Base-by-base conservation (phyloP, 2,329 filamentous ascomycete genomes). In the Teratosphaeria gauchensis region DNA sequence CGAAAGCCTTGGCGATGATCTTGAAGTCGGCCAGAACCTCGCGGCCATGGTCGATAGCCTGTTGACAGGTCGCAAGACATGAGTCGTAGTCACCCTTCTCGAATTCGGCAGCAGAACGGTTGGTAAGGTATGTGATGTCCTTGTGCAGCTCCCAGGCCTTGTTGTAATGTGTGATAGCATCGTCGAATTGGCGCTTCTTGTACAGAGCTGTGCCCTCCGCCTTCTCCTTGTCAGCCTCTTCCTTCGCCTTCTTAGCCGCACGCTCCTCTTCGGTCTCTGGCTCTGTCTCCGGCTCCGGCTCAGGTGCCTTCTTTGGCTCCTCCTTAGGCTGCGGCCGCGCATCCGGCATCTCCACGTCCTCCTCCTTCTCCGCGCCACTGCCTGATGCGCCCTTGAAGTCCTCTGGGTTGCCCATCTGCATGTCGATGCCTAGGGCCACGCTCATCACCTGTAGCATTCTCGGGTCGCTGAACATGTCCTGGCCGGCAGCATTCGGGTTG, bases 61-160 rank as follows among this genome's bases (percentile, higher is more conserved):
- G 85, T 68, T 89, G 85, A 78, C 94, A 99, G 16, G 86, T 79
- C 68, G 95, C 89, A 64, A 99, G 91, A 65, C 88, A 86, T 59
- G 86, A 88, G 69, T 95, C 83, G 74, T 89, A 95, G 72, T 97
- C 94, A 59, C 91, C 92, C 81, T 97, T 96, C 75, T 99, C 94
- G 68, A 92, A 97, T 70, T 95, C 85, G 61, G 92, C 94, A 3
- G 94, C 94, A 61, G 91, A 90, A 33, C 95, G 82, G 77, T 99
- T 99, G 79, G 95, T 99, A 61, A 97, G 82, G 77, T 99, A 99
- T 16, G 92, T 94, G 70, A 99, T 95, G 70, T 99, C 94, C 81
- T 96, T 94, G 83, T 90, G 82, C 46, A 89, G 76, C 60, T 96
- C 92, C 94, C 94, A 99, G 0, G 94, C 94, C 74, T 95, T 95